Conservation (phyloP, 2,329 filamentous ascomycete species). For the Penicillium sp. region DNA sequence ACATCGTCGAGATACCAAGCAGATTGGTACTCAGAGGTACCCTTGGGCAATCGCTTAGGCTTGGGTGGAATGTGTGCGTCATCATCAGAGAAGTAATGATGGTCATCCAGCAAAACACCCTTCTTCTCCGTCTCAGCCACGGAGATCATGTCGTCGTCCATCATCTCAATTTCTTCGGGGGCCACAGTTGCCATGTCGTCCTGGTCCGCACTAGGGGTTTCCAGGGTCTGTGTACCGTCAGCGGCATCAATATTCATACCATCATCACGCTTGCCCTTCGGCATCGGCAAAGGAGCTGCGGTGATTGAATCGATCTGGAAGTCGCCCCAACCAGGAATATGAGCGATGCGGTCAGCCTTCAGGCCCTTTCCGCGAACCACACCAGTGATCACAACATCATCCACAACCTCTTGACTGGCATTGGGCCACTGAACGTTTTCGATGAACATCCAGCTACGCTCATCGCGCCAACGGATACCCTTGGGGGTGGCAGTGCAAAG, state of each 20-base stretch:
- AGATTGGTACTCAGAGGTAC: constrained; percentile 90
- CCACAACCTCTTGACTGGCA: constrained; percentile 45
- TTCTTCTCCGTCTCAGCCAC: constrained; percentile 64
- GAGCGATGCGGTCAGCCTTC: constrained; percentile 86
- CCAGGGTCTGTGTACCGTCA: constrained; percentile 56
- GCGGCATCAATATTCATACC: constrained; percentile 69
- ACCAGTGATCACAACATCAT: constrained; percentile 75
- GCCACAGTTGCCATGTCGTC: constrained; percentile 83
- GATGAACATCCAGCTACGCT: constrained; percentile 91
- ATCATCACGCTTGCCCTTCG: constrained; percentile 56
- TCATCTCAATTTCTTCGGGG: constrained; percentile 81
- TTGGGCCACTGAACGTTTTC: constrained; percentile 76
- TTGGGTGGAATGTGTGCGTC: constrained; percentile 61
- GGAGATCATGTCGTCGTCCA: constrained; percentile 60
- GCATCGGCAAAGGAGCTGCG: constrained; percentile 66
- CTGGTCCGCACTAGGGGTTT: constrained; percentile 72
- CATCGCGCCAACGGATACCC: constrained; percentile 92
- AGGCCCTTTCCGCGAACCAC: constrained; percentile 81
- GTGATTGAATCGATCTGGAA: constrained; percentile 91
- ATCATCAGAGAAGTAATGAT: constrained; percentile 96
- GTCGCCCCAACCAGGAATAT: constrained; percentile 90
- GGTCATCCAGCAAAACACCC: constrained; percentile 91
- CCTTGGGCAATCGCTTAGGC: constrained; percentile 79
- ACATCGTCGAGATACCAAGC: constrained; percentile 88
- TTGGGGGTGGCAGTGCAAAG: constrained; percentile 91